Percentiles rank a stretch among this genome's conserved stretches.
These are phyloP conservation scores for Phalaenopsis hybrid DNA, from an alignment of 116 monocot genomes.

Conservation along the genomic window DNA sequence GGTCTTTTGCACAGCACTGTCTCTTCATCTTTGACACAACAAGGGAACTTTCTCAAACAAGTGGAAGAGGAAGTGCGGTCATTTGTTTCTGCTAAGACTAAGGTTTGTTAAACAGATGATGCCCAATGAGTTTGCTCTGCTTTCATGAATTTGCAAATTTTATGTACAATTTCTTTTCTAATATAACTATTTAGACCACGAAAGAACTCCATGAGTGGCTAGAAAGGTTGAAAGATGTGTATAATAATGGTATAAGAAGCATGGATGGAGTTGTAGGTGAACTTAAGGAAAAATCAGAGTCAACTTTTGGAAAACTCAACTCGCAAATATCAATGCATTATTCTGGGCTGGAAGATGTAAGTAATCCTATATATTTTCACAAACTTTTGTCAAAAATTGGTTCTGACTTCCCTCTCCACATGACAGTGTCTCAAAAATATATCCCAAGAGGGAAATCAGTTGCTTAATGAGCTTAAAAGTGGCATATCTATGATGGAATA, in stretches of 20 bases:
- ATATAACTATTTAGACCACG: slow-evolving; percentile 8
- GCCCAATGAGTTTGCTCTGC: neutral
- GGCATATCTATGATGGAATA: slow-evolving; percentile 30
- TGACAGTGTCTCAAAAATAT: slow-evolving; percentile 31
- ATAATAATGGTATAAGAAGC: neutral
- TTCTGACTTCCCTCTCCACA: neutral
- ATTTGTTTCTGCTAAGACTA: slow-evolving; percentile 67
- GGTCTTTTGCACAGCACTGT: slow-evolving; percentile 72
- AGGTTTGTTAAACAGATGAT: slow-evolving; percentile 24
- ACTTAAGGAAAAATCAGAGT: neutral
- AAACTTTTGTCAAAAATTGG: neutral
- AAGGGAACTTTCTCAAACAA: slow-evolving; percentile 68
- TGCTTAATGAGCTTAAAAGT: slow-evolving; percentile 28
- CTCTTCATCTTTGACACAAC: slow-evolving; percentile 75
- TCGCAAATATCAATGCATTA: slow-evolving; percentile 5
- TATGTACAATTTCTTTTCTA: neutral
- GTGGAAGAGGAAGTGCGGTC: slow-evolving; percentile 84
- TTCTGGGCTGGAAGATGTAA: slow-evolving; percentile 3
- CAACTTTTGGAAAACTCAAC: slow-evolving; percentile 3
- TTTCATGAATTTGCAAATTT: neutral
- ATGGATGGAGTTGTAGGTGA: slow-evolving; percentile 1
- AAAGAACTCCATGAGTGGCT: slow-evolving; percentile 11
- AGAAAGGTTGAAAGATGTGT: neutral
- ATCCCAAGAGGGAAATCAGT: slow-evolving; percentile 22
- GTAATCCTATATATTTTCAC: neutral